A percentile compares a stretch with the other conserved stretches of the same genome.
Evolutionary conservation across 805 yeast species (phyloP).

Genomic region (Starmerella ratchasimensis): DNA sequence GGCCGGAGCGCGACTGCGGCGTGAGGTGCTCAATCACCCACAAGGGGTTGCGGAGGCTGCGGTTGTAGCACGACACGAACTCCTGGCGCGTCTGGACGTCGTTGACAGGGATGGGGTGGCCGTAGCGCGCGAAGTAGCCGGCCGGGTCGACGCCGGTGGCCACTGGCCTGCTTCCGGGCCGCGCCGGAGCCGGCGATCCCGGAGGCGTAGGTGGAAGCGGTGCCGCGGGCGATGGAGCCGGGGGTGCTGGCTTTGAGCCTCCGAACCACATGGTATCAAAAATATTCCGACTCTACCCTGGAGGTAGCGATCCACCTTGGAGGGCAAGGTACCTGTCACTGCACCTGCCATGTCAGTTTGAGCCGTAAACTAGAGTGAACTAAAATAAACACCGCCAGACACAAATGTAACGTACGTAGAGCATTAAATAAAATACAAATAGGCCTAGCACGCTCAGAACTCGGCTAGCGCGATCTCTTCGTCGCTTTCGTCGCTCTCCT

Average conservation of each 20-base stretch:
- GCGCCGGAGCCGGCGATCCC: neutral
- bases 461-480: slow-evolving; percentile 39
- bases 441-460: no score
- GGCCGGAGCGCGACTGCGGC: slow-evolving; percentile 37
- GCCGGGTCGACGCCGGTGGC: slow-evolving; percentile 43
- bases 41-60: slow-evolving; percentile 69
- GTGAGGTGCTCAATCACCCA: slow-evolving; percentile 78
- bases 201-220: neutral
- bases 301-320: no score
- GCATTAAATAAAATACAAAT: no score
- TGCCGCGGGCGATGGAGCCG: neutral
- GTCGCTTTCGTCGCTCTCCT: slow-evolving; percentile 12
- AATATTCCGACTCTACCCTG: no score
- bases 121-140: slow-evolving; percentile 69
- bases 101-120: slow-evolving; percentile 90
- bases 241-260: slow-evolving; percentile 1
- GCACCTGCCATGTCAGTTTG: no score
- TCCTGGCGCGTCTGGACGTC: slow-evolving; percentile 63
- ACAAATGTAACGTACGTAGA: no score
- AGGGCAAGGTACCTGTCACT: no score
- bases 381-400: no score
- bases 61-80: slow-evolving; percentile 74
- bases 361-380: no score
- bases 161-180: neutral
- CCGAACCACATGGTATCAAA: neutral